Base-by-base conservation (phyloP, 352 stramenopile species). In the Pythium biforme region DNA sequence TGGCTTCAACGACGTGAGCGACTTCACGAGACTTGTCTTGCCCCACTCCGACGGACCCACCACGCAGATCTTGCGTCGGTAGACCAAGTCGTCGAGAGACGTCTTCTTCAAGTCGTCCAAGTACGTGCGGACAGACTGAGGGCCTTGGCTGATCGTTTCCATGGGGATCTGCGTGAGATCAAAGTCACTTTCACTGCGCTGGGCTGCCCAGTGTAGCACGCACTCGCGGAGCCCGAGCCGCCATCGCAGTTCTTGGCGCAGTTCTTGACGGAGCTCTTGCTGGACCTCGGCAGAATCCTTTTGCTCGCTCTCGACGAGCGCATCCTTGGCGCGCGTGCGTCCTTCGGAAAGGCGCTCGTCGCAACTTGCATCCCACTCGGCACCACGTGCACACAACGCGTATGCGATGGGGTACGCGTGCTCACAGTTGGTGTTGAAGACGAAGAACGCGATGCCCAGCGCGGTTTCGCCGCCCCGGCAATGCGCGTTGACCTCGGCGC, bases 21-120 rank as follows among this genome's bases (percentile, higher is more conserved):
- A 74, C 37, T 76, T 76, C 29, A 76, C 66, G 15, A 79, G 59
- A 46, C 72, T 79, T 0, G 72, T 76, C 41, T 76, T 79, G 10
- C 72, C 68, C 68, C 64, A 79, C 19, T 64, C 41, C 12, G 62
- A 70, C 2, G 64, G 65, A 6, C 72, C 72, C 4, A 79, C 62
- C 1, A 79, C 55, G 34, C 72, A 76, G 1, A 76, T 54, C 27
- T 79, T 79, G 20, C 41, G 62, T 12, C 69, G 62, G 26, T 72
- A 74, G 0, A 70, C 33, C 0, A 64, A n/a, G 8, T 64, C 56
- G 6, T 52, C 29, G 7, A 39, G 31, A 11, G 1, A 29, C 2
- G 51, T 57, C 37, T 58, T 58, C 34, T 55, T 20, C n/a, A 68
- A 39, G 23, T 58, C 55, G 19, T 27, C 22, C 23, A 68, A 56